Base-by-base conservation (phyloP, 345 rosid species). In the Populus tremula region DNA sequence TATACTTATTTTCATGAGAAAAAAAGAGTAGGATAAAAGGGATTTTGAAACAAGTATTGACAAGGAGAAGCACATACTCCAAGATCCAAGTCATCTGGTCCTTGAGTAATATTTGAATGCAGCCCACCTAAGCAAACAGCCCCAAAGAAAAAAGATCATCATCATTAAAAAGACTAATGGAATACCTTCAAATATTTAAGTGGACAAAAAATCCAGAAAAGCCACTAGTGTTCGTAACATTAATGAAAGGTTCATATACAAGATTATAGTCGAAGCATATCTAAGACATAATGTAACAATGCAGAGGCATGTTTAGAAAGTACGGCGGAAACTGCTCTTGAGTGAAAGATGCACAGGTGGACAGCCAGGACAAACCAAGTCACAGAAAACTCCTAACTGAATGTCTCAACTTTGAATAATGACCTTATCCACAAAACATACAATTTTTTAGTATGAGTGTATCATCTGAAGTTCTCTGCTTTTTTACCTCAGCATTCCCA, bases 11-110 rank as follows among this genome's bases (percentile, higher is more conserved):
- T 31, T 63, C 67, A 63, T 56, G 67, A 38, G 35, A 5, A 39
- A 20, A 29, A 50, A 54, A 36, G 62, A 35, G 29, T 9, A 21
- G 4, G 29, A 67, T 27, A 79, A 71, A 18, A 78, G 71, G 33
- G 76, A 77, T 31, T 76, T 27, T 18, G 21, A 62, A 8, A 70
- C n/a, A 69, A 49, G 49, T 25, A 56, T 76, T 65, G 61, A 67
- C 33, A 68, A 81, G 45, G 71, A 79, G 74, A 76, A 73, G 76
- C 45, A 85, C 94, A 77, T 90, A 91, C 98, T 64, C 90, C 94
- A 64, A 90, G 88, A 81, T 86, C 90, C 35, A 90, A 77, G 73
- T 79, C 93, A 68, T 84, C 86, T 75, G 86, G 91, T 69, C 81
- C 85, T 67, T 16, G 89, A 77, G 81, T 71, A 79, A 64, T 69